These are phyloP conservation scores for Pestalotiopsis sp. DNA, from an alignment of 2,329 filamentous ascomycete genomes.

Conservation along the genomic window DNA sequence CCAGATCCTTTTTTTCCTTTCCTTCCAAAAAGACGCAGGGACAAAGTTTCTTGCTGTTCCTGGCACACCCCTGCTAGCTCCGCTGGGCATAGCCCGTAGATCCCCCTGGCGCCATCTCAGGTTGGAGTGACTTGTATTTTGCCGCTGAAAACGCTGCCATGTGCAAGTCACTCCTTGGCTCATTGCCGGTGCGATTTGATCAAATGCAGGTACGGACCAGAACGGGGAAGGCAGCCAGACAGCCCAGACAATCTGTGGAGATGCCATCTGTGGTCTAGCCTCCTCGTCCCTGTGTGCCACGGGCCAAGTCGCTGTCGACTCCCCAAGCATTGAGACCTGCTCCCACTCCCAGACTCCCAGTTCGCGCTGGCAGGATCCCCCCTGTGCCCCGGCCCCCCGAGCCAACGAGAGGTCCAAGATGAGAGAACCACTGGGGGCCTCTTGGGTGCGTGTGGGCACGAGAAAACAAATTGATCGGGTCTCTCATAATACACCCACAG, in stretches of 20 bases:
- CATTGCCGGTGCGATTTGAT: slow-evolving; percentile 5
- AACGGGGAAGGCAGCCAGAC: neutral
- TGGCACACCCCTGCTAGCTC: neutral
- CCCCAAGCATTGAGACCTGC: neutral
- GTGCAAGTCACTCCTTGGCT: slow-evolving; percentile 1
- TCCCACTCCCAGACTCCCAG: neutral
- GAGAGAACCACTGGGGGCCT: neutral
- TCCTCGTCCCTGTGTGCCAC: neutral
- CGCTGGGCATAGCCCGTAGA: slow-evolving; percentile 12
- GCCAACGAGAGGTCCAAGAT: slow-evolving; percentile 10
- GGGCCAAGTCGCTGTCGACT: neutral
- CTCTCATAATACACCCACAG: neutral
- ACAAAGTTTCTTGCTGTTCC: neutral
- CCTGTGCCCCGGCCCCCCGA: neutral
- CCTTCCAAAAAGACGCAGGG: neutral
- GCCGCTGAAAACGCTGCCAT: too few species aligned
- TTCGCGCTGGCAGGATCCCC: neutral
- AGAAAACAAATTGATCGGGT: slow-evolving; percentile 9
- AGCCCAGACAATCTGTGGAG: slow-evolving; percentile 8
- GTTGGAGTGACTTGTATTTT: neutral
- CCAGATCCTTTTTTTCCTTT: neutral
- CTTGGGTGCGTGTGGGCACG: neutral
- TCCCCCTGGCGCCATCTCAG: slow-evolving; percentile 14
- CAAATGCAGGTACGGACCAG: neutral
- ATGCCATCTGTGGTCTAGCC: slow-evolving; percentile 13